Base-by-base conservation (phyloP, 768 basidiomycete species). In the Mycena polygramma region DNA sequence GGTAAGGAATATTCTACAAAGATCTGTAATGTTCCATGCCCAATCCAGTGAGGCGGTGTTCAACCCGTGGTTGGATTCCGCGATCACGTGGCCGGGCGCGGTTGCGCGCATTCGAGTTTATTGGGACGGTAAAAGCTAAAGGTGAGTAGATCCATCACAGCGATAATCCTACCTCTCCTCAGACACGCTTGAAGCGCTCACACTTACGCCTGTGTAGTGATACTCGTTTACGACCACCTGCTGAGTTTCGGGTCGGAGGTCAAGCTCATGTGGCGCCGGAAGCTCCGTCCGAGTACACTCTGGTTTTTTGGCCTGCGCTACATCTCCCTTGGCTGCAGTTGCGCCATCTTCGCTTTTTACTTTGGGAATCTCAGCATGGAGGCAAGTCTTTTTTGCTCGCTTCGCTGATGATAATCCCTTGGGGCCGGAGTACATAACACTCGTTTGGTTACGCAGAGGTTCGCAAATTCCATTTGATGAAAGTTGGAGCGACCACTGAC, bases 161-260 rank as follows among this genome's bases (percentile, higher is more conserved):
- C n/a, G n/a, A n/a, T n/a, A n/a, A n/a, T 45, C 26, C 2, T 5
- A 35, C 14, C 8, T 17, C 26, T 60, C 2, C 24, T 1, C 14
- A 30, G 30, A 24, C 5, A 14, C 10, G 51, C 30, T 26, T 51
- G 13, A 30, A 22, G 14, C 52, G 24, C 15, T 26, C 37, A n/a
- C 19, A 13, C 1, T 43, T 57, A n/a, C n/a, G n/a, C n/a, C n/a
- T n/a, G n/a, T 15, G n/a, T 53, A 73, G 72, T 46, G 13, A 41
- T 73, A 13, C 49, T 73, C 20, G 10, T 73, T 10, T 70, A 63
- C 52, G 72, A 73, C 69, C 68, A 70, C 66, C 6, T 68, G 39
- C 57, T 73, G 5, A 63, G 57, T 1, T 45, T 73, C 7, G 55
- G n/a, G 7, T 53, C 58, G 4, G 72, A 73, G 54, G 39, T 69